Evolutionary conservation across 495 filamentous ascomycete species (phyloP), one percentile per base, ranked within the genome.

Genomic region (Neurospora sp.): DNA sequence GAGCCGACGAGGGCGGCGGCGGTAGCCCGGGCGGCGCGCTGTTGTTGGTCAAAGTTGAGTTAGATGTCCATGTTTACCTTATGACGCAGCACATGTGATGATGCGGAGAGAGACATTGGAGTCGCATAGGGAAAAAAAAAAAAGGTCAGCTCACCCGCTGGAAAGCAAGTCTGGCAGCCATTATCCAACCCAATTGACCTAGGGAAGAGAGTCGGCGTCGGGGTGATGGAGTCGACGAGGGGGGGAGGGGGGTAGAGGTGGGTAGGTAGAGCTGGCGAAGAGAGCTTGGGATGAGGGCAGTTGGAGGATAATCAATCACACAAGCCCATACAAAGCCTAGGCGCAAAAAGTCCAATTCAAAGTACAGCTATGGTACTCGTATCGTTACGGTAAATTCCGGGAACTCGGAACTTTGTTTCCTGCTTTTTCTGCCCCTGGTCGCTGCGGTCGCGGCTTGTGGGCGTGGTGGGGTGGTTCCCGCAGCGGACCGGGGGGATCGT

Each of bases 141-240:
- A 40, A 5, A 37, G 3, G 41, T 40, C 27, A 4, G 53, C 78
- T 76, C 75, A 86, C 85, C 80, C 80, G 83, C 78, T 82, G 83
- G 72, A 86, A 80, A 80, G 86, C 78, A 79, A 86, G 81, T 85
- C 85, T 85, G 74, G 84, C 83, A 80, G 84, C 84, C 85, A 86
- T 59, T 86, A 78, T 76, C 81, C 74, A 73, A 78, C 77, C 78
- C 82, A 83, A 85, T 85, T 83, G 80, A 71, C 76, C 72, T 59
- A 41, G 47, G 27, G 45, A 72, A 41, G 65, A 72, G 39, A 38
- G 74, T 74, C 20, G 70, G 65, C 39, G 42, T 65, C 53, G 53
- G 27, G 53, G 12, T 61, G 53, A 31, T 61, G 53, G 31, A 72
- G 41, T 42, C 9, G 69, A n/a, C 18, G 72, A 20, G 31, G 18